A percentile compares a stretch with the other conserved stretches of the same genome.
phyloP scores from a whole-genome alignment of 805 yeast genomes.

The Spathaspora sp. region DNA sequence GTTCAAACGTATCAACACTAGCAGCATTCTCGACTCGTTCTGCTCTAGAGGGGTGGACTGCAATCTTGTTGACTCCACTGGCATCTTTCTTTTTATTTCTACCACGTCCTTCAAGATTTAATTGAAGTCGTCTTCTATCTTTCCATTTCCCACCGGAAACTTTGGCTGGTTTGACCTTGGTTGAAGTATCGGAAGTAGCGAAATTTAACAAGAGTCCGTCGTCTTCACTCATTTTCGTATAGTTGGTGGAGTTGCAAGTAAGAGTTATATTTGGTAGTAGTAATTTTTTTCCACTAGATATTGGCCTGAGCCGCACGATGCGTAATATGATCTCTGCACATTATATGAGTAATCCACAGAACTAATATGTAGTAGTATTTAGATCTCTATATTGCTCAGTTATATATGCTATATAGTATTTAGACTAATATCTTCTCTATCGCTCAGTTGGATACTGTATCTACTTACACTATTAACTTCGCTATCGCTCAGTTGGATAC shows the following conservation, averaged over 20 bases:
- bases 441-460: no score
- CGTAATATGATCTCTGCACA: not conserved
- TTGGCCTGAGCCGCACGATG: conserved; percentile 5
- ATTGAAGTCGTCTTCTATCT: conserved; percentile 65
- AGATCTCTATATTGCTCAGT: no score
- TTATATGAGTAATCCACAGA: no score
- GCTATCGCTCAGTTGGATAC: no score
- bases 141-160: conserved; percentile 79
- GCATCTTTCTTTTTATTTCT: conserved; percentile 18
- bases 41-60: conserved; percentile 11
- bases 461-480: no score
- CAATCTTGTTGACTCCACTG: conserved; percentile 31
- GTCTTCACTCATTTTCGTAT: conserved; percentile 45
- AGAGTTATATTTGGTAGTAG: not conserved
- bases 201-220: conserved; percentile 79
- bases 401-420: no score
- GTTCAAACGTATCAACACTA: conserved; percentile 9
- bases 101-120: conserved; percentile 45
- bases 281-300: not conserved
- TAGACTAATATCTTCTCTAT: no score
- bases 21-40: conserved; percentile 4
- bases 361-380: no score
- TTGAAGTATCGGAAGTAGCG: conserved; percentile 37
- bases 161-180: conserved; percentile 26
- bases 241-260: not conserved